Conservation (phyloP, 2,329 filamentous ascomycete genomes). For the Diplocarpon rosae region DNA sequence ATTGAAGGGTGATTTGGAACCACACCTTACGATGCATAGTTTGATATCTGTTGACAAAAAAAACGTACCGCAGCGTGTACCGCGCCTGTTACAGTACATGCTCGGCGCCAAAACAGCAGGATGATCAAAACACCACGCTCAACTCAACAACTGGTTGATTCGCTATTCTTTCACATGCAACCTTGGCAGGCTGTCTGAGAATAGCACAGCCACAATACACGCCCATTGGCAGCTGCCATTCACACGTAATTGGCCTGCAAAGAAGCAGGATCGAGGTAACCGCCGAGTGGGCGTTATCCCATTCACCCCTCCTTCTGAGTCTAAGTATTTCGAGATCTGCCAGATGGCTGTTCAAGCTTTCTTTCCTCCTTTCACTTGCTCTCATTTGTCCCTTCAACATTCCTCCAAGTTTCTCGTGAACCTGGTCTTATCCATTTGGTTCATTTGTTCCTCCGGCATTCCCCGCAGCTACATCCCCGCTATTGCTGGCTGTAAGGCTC, state of each 20-base stretch:
- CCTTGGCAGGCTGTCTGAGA: not conserved
- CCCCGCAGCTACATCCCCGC: not conserved
- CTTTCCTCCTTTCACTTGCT: not conserved
- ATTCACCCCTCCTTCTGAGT: too few species aligned
- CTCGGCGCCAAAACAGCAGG: too few species aligned
- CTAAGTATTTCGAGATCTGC: too few species aligned
- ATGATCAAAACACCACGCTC: too few species aligned
- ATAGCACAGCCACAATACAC: constrained; percentile 6
- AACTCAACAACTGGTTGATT: too few species aligned
- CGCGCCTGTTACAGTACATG: too few species aligned
- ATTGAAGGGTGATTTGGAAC: too few species aligned
- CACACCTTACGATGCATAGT: too few species aligned
- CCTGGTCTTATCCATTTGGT: not conserved
- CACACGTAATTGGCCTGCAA: constrained; percentile 5
- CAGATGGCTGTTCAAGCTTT: not conserved
- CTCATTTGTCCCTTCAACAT: not conserved
- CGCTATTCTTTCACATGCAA: not conserved
- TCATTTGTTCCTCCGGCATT: not conserved
- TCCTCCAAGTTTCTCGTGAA: not conserved
- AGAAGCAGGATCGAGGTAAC: constrained; percentile 3
- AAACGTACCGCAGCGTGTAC: too few species aligned
- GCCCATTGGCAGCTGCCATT: not conserved
- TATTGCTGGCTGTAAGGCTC: not conserved
- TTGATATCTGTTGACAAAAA: too few species aligned
- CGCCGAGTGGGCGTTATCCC: constrained; percentile 1